These are phyloP conservation scores for Uromyces viciae-fabae DNA, from an alignment of 1,284 basidiomycete genomes.

Conservation along the genomic window DNA sequence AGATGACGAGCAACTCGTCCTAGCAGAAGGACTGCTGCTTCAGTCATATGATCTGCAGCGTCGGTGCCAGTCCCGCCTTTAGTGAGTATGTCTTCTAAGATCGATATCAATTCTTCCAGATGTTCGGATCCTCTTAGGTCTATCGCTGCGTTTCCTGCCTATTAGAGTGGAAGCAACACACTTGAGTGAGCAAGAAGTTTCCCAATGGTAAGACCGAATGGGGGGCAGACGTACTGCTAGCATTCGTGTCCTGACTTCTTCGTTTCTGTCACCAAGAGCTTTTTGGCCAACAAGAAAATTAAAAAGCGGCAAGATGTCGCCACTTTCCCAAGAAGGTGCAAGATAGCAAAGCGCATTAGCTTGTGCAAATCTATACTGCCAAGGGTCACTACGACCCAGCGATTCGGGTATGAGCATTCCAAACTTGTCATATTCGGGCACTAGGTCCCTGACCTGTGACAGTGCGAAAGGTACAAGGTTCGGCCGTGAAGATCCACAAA, in stretches of 20 bases:
- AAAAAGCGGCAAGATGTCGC: constrained; percentile 75
- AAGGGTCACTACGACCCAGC: constrained; percentile 87
- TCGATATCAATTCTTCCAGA: constrained; percentile 71
- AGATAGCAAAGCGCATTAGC: constrained; percentile 69
- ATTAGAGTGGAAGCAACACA: background rate
- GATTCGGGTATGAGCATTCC: constrained; percentile 91
- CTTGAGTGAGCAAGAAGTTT: too few relatives aligned
- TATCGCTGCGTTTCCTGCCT: constrained; percentile 73
- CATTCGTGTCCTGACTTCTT: constrained; percentile 81
- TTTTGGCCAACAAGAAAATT: constrained; percentile 76
- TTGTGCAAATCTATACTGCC: constrained; percentile 75
- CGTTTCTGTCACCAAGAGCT: constrained; percentile 79
- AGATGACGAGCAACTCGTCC: constrained; percentile 89
- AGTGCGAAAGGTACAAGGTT: background rate
- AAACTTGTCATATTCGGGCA: constrained; percentile 56
- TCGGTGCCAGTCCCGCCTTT: constrained; percentile 58
- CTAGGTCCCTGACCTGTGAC: constrained; percentile 37
- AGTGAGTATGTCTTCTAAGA: constrained; percentile 72
- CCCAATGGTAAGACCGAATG: background rate
- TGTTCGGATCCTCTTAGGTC: constrained; percentile 75
- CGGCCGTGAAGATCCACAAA: background rate
- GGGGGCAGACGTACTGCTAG: constrained; percentile 58
- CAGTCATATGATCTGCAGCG: constrained; percentile 79
- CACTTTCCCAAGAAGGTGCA: constrained; percentile 66
- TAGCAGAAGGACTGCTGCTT: constrained; percentile 90